A percentile compares a stretch with the other conserved stretches of the same genome.
Evolutionary conservation across 2,329 filamentous ascomycete species (phyloP).

Genomic region (Piedraia hortae): DNA sequence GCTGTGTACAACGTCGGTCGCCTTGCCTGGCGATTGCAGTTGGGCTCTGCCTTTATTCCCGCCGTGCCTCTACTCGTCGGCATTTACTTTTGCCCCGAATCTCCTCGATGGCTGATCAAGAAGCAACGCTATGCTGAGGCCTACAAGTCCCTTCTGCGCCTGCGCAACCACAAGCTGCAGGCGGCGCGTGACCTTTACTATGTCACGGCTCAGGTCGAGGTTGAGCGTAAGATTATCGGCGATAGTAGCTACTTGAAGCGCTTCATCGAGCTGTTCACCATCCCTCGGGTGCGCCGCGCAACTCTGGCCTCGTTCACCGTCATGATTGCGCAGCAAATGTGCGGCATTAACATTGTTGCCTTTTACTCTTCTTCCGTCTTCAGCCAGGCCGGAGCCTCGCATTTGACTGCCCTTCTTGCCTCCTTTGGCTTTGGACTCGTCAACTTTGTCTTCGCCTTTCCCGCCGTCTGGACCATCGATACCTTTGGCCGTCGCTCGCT

Average conservation of each 20-base stretch:
- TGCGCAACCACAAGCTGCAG: conserved; percentile 13
- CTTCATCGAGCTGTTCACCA: conserved; percentile 13
- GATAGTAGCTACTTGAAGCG: conserved; percentile 13
- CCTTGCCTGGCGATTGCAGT: conserved; percentile 9
- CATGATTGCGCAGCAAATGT: conserved; percentile 13
- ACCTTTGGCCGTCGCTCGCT: conserved; percentile 26
- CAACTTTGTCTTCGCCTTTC: conserved; percentile 15
- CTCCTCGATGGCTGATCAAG: conserved; percentile 13
- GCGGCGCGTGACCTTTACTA: conserved; percentile 18
- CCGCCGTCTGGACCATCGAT: conserved; percentile 16
- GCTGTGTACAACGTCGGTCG: conserved; percentile 6
- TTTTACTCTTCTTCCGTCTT: conserved; percentile 12
- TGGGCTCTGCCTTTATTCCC: conserved; percentile 16
- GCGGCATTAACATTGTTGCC: conserved; percentile 6
- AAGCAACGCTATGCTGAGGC: conserved; percentile 14
- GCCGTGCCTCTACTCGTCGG: conserved; percentile 10
- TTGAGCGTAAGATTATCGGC: conserved; percentile 9
- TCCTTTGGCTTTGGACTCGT: conserved; percentile 20
- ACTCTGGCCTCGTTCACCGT: conserved; percentile 11
- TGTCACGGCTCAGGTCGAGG: conserved; percentile 10
- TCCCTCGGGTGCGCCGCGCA: conserved; percentile 11
- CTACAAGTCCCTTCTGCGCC: conserved; percentile 11
- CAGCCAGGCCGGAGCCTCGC: conserved; percentile 11
- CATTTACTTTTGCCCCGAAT: conserved; percentile 19
- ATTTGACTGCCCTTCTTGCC: conserved; percentile 13